Percentiles rank a stretch among this genome's conserved stretches.
Conservation (phyloP, 495 filamentous ascomycete genomes). For the Aspergillus nidulans region DNA sequence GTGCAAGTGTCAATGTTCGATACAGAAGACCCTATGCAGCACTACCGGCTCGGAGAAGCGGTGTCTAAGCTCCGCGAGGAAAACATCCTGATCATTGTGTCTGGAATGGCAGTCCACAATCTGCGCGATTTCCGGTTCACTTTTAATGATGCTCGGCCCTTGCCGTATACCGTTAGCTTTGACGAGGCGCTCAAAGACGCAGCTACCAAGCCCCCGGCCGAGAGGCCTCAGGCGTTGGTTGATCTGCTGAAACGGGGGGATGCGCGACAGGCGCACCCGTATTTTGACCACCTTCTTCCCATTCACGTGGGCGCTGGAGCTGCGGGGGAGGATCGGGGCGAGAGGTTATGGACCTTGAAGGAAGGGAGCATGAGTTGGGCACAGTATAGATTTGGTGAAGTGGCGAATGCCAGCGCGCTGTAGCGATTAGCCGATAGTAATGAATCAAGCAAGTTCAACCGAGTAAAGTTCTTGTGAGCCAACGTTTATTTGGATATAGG, state of each 20-base stretch:
- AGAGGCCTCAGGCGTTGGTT: constrained; percentile 57
- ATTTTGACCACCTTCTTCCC: constrained; percentile 76
- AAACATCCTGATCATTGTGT: constrained; percentile 66
- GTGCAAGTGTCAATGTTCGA: constrained; percentile 77
- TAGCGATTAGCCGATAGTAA: background rate
- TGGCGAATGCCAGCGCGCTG: constrained; percentile 31
- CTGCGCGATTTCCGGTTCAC: constrained; percentile 58
- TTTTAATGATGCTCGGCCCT: constrained; percentile 38
- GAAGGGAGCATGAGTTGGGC: constrained; percentile 71
- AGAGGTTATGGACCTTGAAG: constrained; percentile 59
- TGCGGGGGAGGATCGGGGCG: constrained; percentile 57
- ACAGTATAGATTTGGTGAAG: constrained; percentile 68
- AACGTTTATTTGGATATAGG: constrained; percentile 35
- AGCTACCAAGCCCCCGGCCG: constrained; percentile 45
- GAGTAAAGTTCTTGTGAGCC: background rate
- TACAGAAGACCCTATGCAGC: constrained; percentile 62
- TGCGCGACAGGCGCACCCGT: constrained; percentile 73
- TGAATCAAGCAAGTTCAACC: background rate
- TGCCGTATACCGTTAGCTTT: constrained; percentile 70
- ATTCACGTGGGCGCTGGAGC: constrained; percentile 71
- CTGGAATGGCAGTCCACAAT: constrained; percentile 89
- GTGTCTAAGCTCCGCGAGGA: constrained; percentile 65
- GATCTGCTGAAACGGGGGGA: constrained; percentile 58
- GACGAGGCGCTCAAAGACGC: constrained; percentile 75
- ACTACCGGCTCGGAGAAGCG: constrained; percentile 68